These are phyloP conservation scores for Platanthera zijinensis DNA, from an alignment of 106 monocot species.

Conservation along the genomic window DNA sequence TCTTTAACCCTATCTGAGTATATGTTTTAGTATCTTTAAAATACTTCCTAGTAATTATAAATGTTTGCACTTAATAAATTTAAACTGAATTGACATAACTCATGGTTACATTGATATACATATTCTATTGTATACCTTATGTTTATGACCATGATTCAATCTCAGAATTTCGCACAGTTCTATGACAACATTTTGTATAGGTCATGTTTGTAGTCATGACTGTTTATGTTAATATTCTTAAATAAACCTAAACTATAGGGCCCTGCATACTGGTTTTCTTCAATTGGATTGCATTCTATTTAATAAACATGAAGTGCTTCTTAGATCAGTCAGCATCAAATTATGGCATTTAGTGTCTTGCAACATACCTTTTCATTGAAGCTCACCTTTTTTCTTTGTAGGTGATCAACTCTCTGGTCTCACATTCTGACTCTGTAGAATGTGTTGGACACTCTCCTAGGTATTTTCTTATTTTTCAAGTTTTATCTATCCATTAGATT, in stretches of 20 bases:
- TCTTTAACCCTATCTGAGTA: not conserved
- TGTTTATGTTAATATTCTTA: not conserved
- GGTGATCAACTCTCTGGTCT: conserved; percentile 53
- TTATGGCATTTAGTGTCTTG: not conserved
- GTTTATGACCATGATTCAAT: not conserved
- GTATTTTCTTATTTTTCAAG: conserved; percentile 17
- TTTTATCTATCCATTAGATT: not conserved
- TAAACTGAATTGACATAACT: too few species aligned
- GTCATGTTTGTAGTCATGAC: not conserved
- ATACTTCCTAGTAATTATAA: not conserved
- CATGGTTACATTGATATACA: too few species aligned
- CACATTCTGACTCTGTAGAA: conserved; percentile 72
- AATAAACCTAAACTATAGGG: not conserved
- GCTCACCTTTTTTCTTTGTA: conserved; percentile 4
- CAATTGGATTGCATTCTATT: too few species aligned
- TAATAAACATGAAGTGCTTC: too few species aligned
- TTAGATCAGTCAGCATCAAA: not conserved
- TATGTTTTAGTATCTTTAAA: too few species aligned
- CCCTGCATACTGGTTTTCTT: too few species aligned
- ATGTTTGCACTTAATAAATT: too few species aligned
- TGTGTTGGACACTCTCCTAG: conserved; percentile 65
- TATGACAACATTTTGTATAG: not conserved
- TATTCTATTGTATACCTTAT: too few species aligned
- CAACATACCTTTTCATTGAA: not conserved
- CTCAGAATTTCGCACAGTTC: too few species aligned